phyloP scores from a whole-genome alignment of 768 basidiomycete genomes.

The Scleroderma bovista region DNA sequence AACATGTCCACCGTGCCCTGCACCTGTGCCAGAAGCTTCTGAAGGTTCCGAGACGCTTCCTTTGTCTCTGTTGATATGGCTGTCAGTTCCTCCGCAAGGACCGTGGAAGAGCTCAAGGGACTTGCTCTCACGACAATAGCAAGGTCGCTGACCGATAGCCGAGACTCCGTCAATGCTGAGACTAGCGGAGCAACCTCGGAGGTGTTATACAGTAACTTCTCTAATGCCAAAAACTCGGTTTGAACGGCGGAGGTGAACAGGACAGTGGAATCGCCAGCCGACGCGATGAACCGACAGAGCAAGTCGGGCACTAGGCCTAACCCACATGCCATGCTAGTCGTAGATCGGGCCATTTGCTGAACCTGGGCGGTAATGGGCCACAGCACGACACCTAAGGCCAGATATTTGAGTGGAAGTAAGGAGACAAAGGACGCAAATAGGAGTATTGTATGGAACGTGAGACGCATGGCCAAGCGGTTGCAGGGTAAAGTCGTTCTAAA shows the following conservation, averaged over 20 bases:
- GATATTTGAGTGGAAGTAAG: neutral
- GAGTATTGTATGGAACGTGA: neutral
- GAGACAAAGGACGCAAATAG: neutral
- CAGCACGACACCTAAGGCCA: neutral
- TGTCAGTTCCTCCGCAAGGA: too few species aligned
- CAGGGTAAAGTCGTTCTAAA: neutral
- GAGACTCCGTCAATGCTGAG: neutral
- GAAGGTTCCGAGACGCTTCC: too few species aligned
- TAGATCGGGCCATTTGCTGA: neutral
- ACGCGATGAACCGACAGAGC: neutral
- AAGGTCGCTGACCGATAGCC: neutral
- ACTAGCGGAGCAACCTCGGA: neutral
- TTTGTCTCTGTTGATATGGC: too few species aligned
- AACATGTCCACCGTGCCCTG: too few species aligned
- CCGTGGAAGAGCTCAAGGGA: too few species aligned
- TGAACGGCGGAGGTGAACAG: neutral
- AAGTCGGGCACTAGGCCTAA: neutral
- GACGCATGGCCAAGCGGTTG: neutral
- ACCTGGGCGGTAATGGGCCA: neutral
- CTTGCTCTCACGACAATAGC: too few species aligned
- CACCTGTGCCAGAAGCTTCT: too few species aligned
- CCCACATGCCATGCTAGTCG: neutral
- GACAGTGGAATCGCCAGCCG: neutral
- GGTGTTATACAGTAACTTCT: neutral
- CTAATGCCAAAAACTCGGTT: neutral